Conservation (phyloP, 805 yeast species). For the Komagataella ulmi region DNA sequence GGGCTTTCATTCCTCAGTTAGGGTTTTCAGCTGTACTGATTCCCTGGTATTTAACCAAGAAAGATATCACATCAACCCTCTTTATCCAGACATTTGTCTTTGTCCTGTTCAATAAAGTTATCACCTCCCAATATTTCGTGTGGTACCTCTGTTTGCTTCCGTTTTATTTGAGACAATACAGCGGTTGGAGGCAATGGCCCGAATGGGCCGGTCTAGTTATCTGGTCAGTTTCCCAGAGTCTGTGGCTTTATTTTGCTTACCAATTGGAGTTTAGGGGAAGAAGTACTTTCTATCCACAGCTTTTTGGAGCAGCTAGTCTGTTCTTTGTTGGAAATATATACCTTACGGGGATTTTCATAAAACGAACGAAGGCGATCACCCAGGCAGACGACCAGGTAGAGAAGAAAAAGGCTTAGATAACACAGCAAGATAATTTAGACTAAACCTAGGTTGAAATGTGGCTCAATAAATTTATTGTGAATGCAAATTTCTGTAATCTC, state of each 20-base stretch:
- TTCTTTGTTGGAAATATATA: conserved; percentile 55
- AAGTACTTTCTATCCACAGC: conserved; percentile 45
- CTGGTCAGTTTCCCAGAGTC: conserved; percentile 64
- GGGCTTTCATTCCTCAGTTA: conserved; percentile 81
- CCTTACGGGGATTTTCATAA: conserved; percentile 43
- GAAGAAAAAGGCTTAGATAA: not conserved
- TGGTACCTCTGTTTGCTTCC: conserved; percentile 90
- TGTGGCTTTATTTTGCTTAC: conserved; percentile 74
- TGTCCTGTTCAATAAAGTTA: conserved; percentile 67
- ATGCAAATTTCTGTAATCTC: not conserved
- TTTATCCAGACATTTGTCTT: conserved; percentile 74
- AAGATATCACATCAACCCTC: conserved; percentile 33
- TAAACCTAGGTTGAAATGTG: not conserved
- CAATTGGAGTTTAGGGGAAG: conserved; percentile 68
- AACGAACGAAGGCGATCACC: conserved; percentile 15
- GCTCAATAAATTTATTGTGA: not conserved
- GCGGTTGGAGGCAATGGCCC: conserved; percentile 10
- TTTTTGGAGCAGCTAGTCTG: conserved; percentile 38
- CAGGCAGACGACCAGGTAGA: not conserved
- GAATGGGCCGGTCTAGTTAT: conserved; percentile 15
- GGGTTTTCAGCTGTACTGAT: conserved; percentile 40
- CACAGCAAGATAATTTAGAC: not conserved
- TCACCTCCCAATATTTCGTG: conserved; percentile 90
- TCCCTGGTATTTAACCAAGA: conserved; percentile 31
- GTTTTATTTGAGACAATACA: conserved; percentile 40